A percentile compares a stretch with the other conserved stretches of the same genome.
Conservation (phyloP, 306 rosid species). For the Glycyrrhiza uralensis region DNA sequence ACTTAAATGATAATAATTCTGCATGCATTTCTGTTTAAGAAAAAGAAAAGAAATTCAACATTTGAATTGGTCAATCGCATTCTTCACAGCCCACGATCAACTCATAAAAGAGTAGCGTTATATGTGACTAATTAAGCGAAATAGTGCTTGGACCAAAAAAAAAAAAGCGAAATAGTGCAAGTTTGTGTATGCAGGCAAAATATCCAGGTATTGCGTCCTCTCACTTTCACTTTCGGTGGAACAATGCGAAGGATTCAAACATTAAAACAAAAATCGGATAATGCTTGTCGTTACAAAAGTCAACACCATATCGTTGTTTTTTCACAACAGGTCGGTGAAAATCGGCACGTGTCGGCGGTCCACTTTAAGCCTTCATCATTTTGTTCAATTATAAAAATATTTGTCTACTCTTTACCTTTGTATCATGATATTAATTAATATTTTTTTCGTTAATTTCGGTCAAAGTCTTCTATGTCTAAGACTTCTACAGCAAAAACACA, state of each 20-base stretch:
- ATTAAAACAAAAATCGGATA: slow-evolving; percentile 17
- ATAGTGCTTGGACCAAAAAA: too few species aligned
- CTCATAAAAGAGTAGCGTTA: not conserved
- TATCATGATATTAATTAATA: not conserved
- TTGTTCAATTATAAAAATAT: not conserved
- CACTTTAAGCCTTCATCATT: slow-evolving; percentile 32
- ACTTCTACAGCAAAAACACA: not conserved
- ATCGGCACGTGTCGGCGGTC: slow-evolving; percentile 80
- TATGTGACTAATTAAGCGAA: slow-evolving; percentile 1
- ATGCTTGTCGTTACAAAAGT: slow-evolving; percentile 35
- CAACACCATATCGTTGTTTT: slow-evolving; percentile 47
- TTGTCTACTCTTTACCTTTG: not conserved
- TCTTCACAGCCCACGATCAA: not conserved
- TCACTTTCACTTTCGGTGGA: slow-evolving; percentile 64
- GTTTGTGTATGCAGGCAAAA: slow-evolving; percentile 25
- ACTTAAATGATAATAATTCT: too few species aligned
- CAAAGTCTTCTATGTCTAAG: not conserved
- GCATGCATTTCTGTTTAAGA: not conserved
- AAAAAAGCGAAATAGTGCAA: not conserved
- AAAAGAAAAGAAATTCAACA: not conserved
- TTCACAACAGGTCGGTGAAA: slow-evolving; percentile 52
- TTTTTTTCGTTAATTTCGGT: not conserved
- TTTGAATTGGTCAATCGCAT: not conserved
- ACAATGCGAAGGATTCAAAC: slow-evolving; percentile 24
- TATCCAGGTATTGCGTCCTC: slow-evolving; percentile 33